Evolutionary conservation across 2,329 filamentous ascomycete species (phyloP), one percentile per base, ranked within the genome.

Genomic region (Dactylellina drechsleri): DNA sequence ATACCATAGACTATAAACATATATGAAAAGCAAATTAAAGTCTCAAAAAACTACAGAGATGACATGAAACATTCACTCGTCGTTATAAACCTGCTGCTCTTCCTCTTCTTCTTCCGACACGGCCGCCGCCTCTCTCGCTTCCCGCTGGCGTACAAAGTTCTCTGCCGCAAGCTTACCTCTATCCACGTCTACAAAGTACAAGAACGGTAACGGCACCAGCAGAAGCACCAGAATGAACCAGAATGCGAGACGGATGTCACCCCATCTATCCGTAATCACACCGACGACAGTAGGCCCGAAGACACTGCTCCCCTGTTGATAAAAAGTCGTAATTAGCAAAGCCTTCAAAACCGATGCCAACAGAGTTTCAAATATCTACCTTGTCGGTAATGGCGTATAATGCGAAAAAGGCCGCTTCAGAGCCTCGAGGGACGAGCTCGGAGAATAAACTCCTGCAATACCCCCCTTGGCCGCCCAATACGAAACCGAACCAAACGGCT

Each of bases 311-410:
- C 79, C 79, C 71, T 75, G 23, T 49, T 41, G 41, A 50, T 50
- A 8, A 28, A 18, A 18, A 36, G 10, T 5, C 31, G 6, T 8
- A 7, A 36, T 36, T 36, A 36, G 1, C 16, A 12, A 36, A 50
- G 6, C 4, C 23, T 2, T 23, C 23, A 4, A 23, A 23, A 23
- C 23, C 4, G 23, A 58, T 28, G 1, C 10, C n/a, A 7, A 26
- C 2, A 31, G 43, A 13, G 10, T 57, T 1, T 6, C 16, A 13
- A 31, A 50, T 26, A 43, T 58, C 4, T 58, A 75, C 71, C 82
- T 99, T 99, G 82, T 99, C 95, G 1, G 95, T 98, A 77, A 98
- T 97, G 41, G 95, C 95, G 81, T 98, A 99, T 1, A 99, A 85
- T 0, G 94, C 93, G 81, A 96, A 99, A 81, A 99, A 99, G 0